Evolutionary conservation across 192 early-diverging fungal genomes (phyloP), one percentile per base, ranked within the genome.

Genomic region (Dimargaris verticillata): DNA sequence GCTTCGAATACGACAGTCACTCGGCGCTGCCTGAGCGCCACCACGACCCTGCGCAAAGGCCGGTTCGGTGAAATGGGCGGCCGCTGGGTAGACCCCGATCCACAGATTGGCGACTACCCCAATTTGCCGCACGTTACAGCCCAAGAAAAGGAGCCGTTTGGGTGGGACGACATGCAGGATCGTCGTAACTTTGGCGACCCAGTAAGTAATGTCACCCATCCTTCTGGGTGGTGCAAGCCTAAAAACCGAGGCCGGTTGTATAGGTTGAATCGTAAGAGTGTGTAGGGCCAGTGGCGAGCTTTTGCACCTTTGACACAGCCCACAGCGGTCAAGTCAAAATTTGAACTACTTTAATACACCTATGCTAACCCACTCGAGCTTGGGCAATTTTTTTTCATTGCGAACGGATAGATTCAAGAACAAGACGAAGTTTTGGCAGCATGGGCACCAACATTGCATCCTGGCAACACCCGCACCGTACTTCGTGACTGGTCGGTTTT

Each of bases 81-180:
- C 7, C 53, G 53, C 28, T 55, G 53, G 53, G 41, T 67, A 24
- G 74, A 76, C 55, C 74, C 74, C 12, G 83, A 88, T 46, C 82
- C 85, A 28, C 85, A 85, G 69, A 85, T 85, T 57, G 85, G 85
- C 47, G 78, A 82, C 47, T 87, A 87, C 60, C 85, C 85, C 60
- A 85, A 85, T 66, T 60, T 87, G 68, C 83, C 83, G 41, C 79
- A 78, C 45, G 62, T 70, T 67, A 81, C 75, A 63, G 65, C 75
- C 28, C 79, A 87, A 65, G 70, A 69, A 41, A 77, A 83, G 65
- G 74, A 78, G 60, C 79, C 76, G 47, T 72, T 64, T 51, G 85
- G 83, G 46, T 87, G 81, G 78, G 76, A 74, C 77, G 82, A 87
- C 72, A 68, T 72, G 60, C 85, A 87, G 73, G 83, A 81, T 66